Percentiles rank a stretch among this genome's conserved stretches.
Evolutionary conservation across 1,284 basidiomycete species (phyloP).

Genomic region (Papiliotrema nemorosa): DNA sequence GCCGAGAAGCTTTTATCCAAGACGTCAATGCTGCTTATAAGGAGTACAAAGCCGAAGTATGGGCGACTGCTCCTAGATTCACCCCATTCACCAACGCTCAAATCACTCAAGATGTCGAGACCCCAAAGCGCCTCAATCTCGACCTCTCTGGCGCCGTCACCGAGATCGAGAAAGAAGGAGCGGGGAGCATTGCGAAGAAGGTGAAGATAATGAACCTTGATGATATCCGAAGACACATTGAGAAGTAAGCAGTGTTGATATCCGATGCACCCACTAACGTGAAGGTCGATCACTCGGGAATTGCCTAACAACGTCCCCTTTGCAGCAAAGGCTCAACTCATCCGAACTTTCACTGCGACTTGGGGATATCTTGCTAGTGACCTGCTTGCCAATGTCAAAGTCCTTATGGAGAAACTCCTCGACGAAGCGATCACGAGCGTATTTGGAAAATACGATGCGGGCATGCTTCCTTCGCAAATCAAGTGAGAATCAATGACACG

Average conservation of each 20-base stretch:
- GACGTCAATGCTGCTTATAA: constrained; percentile 1
- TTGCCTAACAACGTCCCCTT: constrained; percentile 6
- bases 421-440: neutral
- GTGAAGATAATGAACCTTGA: constrained; percentile 5
- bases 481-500: constrained; percentile 1
- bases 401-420: neutral
- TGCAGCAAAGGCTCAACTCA: constrained; percentile 1
- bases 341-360: neutral
- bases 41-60: neutral
- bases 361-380: neutral
- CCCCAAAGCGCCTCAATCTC: neutral
- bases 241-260: constrained; percentile 1
- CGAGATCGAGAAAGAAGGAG: neutral
- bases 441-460: constrained; percentile 6
- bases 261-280: neutral
- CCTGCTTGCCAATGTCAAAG: neutral
- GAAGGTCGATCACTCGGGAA: constrained; percentile 1
- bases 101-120: neutral
- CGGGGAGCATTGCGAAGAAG: neutral
- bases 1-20: constrained; percentile 5
- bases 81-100: neutral
- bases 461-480: constrained; percentile 1
- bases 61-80: constrained; percentile 3
- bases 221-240: constrained; percentile 4
- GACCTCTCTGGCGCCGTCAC: neutral